phyloP scores from a whole-genome alignment of 2,329 filamentous ascomycete genomes.

The Alternaria solani region DNA sequence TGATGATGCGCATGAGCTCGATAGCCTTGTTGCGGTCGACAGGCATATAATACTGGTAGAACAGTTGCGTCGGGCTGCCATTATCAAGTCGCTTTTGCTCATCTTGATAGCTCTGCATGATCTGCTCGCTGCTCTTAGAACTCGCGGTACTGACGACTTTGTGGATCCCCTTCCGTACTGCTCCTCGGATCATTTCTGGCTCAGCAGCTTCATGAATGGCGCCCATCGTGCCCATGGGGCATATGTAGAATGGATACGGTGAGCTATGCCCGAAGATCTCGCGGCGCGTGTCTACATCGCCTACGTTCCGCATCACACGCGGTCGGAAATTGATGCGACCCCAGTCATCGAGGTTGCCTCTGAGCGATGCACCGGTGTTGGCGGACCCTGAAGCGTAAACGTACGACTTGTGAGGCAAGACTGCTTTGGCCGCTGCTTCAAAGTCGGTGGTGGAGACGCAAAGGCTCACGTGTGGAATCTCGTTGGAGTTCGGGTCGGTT shows the following conservation, averaged over 20 bases:
- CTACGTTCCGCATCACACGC: constrained; percentile 48
- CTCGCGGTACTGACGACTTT: constrained; percentile 49
- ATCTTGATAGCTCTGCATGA: constrained; percentile 41
- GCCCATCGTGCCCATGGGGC: constrained; percentile 49
- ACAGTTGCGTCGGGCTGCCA: constrained; percentile 39
- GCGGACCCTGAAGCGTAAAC: constrained; percentile 47
- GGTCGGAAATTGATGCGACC: constrained; percentile 47
- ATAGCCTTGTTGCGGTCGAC: constrained; percentile 42
- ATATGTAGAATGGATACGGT: constrained; percentile 51
- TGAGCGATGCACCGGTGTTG: constrained; percentile 43
- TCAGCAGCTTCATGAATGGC: constrained; percentile 49
- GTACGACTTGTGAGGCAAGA: constrained; percentile 45
- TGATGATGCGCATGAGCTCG: constrained; percentile 43
- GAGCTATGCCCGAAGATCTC: constrained; percentile 47
- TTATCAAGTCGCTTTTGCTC: constrained; percentile 36
- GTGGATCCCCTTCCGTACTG: constrained; percentile 46
- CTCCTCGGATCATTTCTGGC: constrained; percentile 47
- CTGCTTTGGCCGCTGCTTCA: constrained; percentile 41
- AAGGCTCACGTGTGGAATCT: constrained; percentile 41
- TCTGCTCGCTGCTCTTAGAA: constrained; percentile 42
- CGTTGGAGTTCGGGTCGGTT: constrained; percentile 25
- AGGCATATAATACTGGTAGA: constrained; percentile 51
- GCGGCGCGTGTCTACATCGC: constrained; percentile 40
- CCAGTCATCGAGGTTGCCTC: constrained; percentile 46
- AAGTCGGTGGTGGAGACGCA: constrained; percentile 46